A percentile compares a stretch with the other conserved stretches of the same genome.
These are phyloP conservation scores for Geranium rotundifolium DNA, from an alignment of 345 rosid genomes.

Conservation along the genomic window DNA sequence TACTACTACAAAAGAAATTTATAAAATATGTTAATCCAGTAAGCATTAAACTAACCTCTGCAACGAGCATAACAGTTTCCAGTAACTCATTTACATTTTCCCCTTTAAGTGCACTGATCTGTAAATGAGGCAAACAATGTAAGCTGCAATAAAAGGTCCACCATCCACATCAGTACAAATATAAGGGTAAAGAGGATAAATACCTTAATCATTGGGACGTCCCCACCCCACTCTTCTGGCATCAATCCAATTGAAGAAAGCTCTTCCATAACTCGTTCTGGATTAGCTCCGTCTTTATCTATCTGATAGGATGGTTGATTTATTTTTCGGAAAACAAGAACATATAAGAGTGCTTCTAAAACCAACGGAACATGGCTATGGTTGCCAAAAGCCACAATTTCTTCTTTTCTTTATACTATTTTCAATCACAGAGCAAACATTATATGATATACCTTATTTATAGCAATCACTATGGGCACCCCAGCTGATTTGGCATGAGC, in stretches of 20 bases:
- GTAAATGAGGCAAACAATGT: constrained; percentile 22
- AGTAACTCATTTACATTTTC: constrained; percentile 66
- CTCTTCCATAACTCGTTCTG: constrained; percentile 94
- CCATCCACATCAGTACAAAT: constrained; percentile 6
- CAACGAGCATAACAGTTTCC: constrained; percentile 96
- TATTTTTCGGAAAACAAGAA: neutral
- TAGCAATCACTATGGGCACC: constrained; percentile 82
- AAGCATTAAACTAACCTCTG: constrained; percentile 58
- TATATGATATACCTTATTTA: constrained; percentile 57
- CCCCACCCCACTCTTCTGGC: constrained; percentile 99
- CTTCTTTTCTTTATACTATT: constrained; percentile 6
- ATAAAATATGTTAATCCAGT: neutral
- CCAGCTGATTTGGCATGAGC: constrained; percentile 98
- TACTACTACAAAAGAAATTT: neutral
- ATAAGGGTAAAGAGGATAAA: constrained; percentile 12
- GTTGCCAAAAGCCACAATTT: too few species aligned
- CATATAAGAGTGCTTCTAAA: neutral
- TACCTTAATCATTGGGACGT: constrained; percentile 94
- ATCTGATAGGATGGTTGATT: constrained; percentile 34
- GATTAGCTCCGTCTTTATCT: constrained; percentile 96
- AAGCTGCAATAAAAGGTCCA: constrained; percentile 15
- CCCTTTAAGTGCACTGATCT: constrained; percentile 98
- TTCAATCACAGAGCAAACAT: constrained; percentile 6
- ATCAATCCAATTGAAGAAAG: constrained; percentile 91
- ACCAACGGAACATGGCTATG: neutral